Conservation (phyloP, 306 rosid species). For the Prunus davidiana region DNA sequence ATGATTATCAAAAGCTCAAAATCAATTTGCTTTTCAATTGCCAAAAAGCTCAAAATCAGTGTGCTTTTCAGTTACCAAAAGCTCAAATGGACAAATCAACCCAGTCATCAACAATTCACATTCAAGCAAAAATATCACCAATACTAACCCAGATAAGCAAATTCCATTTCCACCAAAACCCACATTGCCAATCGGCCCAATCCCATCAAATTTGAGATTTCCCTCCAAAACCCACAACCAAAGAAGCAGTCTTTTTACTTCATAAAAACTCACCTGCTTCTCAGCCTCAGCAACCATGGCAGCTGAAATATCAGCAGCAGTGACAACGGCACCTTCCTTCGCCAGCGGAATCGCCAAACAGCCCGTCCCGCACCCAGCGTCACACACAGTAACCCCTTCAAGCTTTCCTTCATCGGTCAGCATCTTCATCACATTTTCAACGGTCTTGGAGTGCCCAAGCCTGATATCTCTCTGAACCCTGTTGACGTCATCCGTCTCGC, state of each 20-base stretch:
- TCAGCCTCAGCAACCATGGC: slow-evolving; percentile 92
- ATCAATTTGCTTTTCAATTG: neutral
- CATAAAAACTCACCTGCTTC: slow-evolving; percentile 45
- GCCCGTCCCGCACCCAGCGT: slow-evolving; percentile 99
- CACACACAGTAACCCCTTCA: slow-evolving; percentile 66
- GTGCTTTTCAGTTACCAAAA: neutral
- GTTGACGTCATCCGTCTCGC: slow-evolving; percentile 90
- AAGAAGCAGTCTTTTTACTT: neutral
- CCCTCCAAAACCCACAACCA: neutral
- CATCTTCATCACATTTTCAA: slow-evolving; percentile 68
- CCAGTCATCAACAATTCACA: neutral
- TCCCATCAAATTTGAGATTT: neutral
- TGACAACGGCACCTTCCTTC: slow-evolving; percentile 68
- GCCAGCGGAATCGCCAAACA: slow-evolving; percentile 82
- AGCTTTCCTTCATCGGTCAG: slow-evolving; percentile 66
- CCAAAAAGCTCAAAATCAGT: neutral
- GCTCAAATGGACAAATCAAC: neutral
- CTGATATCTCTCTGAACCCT: slow-evolving; percentile 77
- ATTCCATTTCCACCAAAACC: neutral
- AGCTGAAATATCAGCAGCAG: slow-evolving; percentile 75
- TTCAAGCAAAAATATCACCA: neutral
- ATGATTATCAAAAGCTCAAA: neutral
- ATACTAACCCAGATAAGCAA: neutral
- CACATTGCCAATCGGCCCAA: neutral
- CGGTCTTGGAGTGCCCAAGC: slow-evolving; percentile 83